Evolutionary conservation across 768 basidiomycete genomes (phyloP), one percentile per base, ranked within the genome.

Genomic region (Hericium erinaceus): DNA sequence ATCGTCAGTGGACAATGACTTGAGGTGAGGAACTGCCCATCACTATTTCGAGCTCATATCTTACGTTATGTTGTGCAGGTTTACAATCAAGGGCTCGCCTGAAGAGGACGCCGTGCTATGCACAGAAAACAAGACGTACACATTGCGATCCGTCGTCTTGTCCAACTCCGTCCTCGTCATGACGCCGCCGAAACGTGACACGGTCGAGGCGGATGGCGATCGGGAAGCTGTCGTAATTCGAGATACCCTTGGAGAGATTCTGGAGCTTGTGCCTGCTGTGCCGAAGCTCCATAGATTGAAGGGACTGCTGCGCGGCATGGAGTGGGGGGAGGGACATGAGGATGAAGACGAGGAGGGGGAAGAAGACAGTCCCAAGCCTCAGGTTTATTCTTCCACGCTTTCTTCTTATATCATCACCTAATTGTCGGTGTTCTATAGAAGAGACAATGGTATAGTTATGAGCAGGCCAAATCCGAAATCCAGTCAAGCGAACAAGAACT

Each of bases 31-130:
- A n/a, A n/a, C n/a, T n/a, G n/a, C n/a, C n/a, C n/a, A n/a, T n/a
- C n/a, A n/a, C n/a, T n/a, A n/a, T n/a, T n/a, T n/a, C n/a, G n/a
- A n/a, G n/a, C n/a, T n/a, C n/a, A n/a, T n/a, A n/a, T n/a, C n/a
- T n/a, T 62, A 59, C 33, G 33, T n/a, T 40, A 16, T 22, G 63
- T 20, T 55, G 37, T 18, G 11, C 38, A 53, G 56, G 53, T 57
- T 58, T 56, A 52, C 63, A 88, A 86, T 98, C 72, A 95, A 93
- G 69, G 95, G 95, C 7, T 75, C 83, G 48, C 70, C 81, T 1
- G 77, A 79, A 28, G 94, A 98, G 63, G 88, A 95, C 64, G 95
- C 95, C 0, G 93, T 97, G 0, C 73, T 95, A 9, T 98, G 95
- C 69, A 95, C 94, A 0, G 64, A 75, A 0, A 77, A 85, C 57